Evolutionary conservation across 305 asterid genomes (phyloP), one percentile per base, ranked within the genome.

Genomic region (Solanum hybrid): DNA sequence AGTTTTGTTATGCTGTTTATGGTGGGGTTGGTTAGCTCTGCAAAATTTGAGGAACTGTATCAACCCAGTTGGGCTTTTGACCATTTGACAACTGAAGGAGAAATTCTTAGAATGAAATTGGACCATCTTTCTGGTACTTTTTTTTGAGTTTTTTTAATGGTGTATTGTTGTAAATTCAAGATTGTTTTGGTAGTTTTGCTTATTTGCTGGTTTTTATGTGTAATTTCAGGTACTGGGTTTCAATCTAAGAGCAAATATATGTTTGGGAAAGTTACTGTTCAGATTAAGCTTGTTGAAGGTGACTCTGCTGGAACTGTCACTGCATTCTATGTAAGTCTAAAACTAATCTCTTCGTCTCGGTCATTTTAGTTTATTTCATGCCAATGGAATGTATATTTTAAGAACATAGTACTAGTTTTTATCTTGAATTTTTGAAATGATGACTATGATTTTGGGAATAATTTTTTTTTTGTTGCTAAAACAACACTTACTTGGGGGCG

Each of bases 291-390:
- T 84, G 98, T 97, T 1, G 97, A 89, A 31, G 99, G 98, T 87
- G 99, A 97, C 89, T 97, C 99, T 90, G 99, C 99, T 82, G 98
- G 99, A 88, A 97, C 98, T 81, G 99, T 97, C 81, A 97, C 99
- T 65, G 99, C 98, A 39, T 96, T 94, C 92, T 97, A 94, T 87
- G 96, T 95, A 90, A 89, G 93, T 79, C 0, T 11, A 57, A 12
- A 7, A 24, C 0, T n/a, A 0, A 10, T 24, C 0, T 11, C 1
- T 5, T 26, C 8, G 1, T n/a, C 15, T 1, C 2, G 10, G 76
- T 68, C 31, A n/a, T 4, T 10, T 68, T 68, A n/a, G 31, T 68
- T 24, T 70, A 26, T 70, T 70, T 70, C 32, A 10, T 10, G 32
- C 15, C 31, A 70, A 10, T n/a, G 1, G 77, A 72, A 26, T 72